Conservation (phyloP, 2,329 filamentous ascomycete species). For the Hypoxylon sp. region DNA sequence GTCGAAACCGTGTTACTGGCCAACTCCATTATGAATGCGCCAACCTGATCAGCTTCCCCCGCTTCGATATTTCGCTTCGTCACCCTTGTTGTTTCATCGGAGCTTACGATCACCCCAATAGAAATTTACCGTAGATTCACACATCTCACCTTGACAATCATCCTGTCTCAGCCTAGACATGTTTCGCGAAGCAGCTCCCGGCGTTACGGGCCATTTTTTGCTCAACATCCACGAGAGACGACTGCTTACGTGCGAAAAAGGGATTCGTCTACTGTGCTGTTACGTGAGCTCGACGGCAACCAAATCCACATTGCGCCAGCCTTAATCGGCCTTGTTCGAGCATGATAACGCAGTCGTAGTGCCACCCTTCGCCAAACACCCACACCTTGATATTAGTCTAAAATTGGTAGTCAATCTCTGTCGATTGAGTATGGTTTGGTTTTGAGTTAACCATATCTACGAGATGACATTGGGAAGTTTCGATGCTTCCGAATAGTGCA, state of each 20-base stretch:
- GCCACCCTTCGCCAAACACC: not conserved
- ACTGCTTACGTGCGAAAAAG: not conserved
- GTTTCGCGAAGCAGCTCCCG: not conserved
- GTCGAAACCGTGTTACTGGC: not conserved
- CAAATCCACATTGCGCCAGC: not conserved
- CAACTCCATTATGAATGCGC: not conserved
- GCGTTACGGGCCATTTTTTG: not conserved
- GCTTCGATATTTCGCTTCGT: conserved; percentile 12
- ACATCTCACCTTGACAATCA: not conserved
- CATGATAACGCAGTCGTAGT: not conserved
- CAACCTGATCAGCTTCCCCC: conserved; percentile 6
- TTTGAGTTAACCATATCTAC: not conserved
- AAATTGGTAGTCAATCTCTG: not conserved
- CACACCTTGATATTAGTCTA: not conserved
- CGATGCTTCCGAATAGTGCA: not conserved
- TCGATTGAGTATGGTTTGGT: not conserved
- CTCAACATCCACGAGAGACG: not conserved
- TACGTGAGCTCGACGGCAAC: not conserved
- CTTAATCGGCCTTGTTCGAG: not conserved
- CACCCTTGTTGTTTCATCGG: not conserved
- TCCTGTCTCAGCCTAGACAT: conserved; percentile 4
- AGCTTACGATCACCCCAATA: not conserved
- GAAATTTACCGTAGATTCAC: not conserved
- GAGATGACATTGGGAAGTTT: not conserved
- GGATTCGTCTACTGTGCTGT: not conserved